Conservation (phyloP, 768 basidiomycete genomes). For the Roridomyces roridus region DNA sequence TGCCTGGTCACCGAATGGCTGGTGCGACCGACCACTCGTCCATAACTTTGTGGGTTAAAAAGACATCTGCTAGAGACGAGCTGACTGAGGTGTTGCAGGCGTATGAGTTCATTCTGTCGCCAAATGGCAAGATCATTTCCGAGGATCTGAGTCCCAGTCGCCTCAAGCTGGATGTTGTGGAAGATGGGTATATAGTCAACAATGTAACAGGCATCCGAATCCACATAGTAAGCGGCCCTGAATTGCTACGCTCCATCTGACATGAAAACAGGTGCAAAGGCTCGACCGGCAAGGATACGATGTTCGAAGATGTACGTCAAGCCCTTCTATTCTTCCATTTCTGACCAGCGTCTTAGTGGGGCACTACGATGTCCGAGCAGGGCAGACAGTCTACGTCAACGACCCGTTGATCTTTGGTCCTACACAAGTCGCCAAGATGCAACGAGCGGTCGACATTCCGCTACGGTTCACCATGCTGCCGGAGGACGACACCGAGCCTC, state of each 20-base stretch:
- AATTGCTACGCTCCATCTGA: no score
- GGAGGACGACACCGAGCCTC: slow-evolving; percentile 51
- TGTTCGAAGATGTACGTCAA: slow-evolving; percentile 73
- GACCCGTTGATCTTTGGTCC: slow-evolving; percentile 56
- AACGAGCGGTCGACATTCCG: slow-evolving; percentile 52
- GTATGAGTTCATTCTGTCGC: slow-evolving; percentile 82
- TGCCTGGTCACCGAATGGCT: slow-evolving; percentile 73
- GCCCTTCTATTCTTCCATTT: neutral
- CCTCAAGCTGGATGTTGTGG: slow-evolving; percentile 64
- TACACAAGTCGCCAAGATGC: slow-evolving; percentile 10
- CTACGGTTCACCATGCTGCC: slow-evolving; percentile 64
- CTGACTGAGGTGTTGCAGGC: slow-evolving; percentile 50
- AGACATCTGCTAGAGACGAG: neutral
- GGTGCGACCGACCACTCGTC: slow-evolving; percentile 74
- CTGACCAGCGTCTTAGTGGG: slow-evolving; percentile 59
- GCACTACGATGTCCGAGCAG: slow-evolving; percentile 78
- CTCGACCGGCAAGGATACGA: slow-evolving; percentile 89
- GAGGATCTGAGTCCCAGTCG: slow-evolving; percentile 77
- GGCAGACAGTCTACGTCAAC: slow-evolving; percentile 83
- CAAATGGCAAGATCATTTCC: slow-evolving; percentile 54
- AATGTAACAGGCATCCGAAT: slow-evolving; percentile 82
- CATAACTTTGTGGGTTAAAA: slow-evolving; percentile 67
- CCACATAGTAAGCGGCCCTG: slow-evolving; percentile 62
- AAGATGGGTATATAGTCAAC: slow-evolving; percentile 76
- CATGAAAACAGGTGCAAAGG: slow-evolving; percentile 50